Base-by-base conservation (phyloP, 495 filamentous ascomycete species). In the Neurospora sublineolata region DNA sequence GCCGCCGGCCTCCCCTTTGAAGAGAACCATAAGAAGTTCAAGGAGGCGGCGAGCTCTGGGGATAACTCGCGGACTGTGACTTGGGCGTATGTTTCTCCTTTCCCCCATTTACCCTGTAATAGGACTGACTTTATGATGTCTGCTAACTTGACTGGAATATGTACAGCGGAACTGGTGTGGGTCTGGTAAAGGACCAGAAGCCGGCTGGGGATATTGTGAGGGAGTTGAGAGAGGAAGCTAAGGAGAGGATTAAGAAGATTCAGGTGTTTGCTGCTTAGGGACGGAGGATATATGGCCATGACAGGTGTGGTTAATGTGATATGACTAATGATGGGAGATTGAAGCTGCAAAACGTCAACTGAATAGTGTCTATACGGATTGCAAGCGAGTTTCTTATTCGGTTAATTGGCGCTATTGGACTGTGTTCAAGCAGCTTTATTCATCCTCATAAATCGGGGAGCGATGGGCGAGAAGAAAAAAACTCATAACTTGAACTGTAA, bases 191-290 rank as follows among this genome's bases (percentile, higher is more conserved):
- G 69, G 83, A 89, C 12, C 87, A 91, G 41, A 84, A 88, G 75
- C 90, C 93, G 0, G 93, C 93, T 0, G 87, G 83, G 37, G 83
- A 86, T 67, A 93, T 95, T 79, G 87, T 94, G 41, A 84, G 81
- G 73, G 85, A 90, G 74, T 90, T 92, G 83, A 88, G 93, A 12
- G 79, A 83, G 67, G 87, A 90, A 77, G 90, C 92, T 7, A 82
- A 89, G 52, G 80, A 85, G 27, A 80, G 88, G 16, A 82, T 84
- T 16, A 37, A 37, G 69, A 67, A 67, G 4, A 37, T 83, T 6
- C 73, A 80, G 30, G 27, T 8, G 3, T 64, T 16, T 64, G 52
- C 52, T 64, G 27, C 52, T 33, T 64, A 64, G 39, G 12, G 38
- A 39, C 4, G 38, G 39, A 1, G 4, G 39, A 41, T 41, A 16